These are phyloP conservation scores for Podospora anserina DNA, from an alignment of 495 filamentous ascomycete species.

Conservation along the genomic window DNA sequence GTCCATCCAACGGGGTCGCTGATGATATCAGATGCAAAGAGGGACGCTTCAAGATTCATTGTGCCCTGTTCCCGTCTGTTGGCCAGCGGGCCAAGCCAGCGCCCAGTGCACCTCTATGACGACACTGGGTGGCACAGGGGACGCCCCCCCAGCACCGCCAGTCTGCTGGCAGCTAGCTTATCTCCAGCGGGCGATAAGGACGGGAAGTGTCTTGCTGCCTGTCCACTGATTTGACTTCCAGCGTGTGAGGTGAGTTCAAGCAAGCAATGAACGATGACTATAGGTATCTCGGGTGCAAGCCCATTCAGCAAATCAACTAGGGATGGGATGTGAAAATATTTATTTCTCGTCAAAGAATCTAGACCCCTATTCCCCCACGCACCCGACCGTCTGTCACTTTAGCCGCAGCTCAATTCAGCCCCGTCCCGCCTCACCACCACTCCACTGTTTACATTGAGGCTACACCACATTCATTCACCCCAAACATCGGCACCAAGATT, in stretches of 20 bases:
- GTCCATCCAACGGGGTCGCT: not conserved
- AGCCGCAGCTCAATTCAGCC: not conserved
- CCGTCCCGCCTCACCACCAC: not conserved
- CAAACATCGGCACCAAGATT: not conserved
- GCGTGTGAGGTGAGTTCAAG: no score
- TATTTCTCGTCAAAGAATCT: not conserved
- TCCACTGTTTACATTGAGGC: not conserved
- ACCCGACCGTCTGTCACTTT: not conserved
- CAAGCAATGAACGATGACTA: not conserved
- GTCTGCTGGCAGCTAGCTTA: not conserved
- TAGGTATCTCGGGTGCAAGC: no score
- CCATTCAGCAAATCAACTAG: no score
- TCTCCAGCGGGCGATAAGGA: not conserved
- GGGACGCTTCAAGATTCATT: not conserved
- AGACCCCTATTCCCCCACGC: not conserved
- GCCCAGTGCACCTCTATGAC: not conserved
- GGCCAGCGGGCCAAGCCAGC: not conserved
- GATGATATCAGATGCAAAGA: slow-evolving; percentile 10
- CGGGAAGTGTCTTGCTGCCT: no score
- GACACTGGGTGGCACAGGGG: not conserved
- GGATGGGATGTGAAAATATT: not conserved
- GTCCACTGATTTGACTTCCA: no score
- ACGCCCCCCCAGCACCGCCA: not conserved
- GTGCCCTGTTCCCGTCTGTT: not conserved
- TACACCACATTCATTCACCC: not conserved